Evolutionary conservation across 2,329 filamentous ascomycete genomes (phyloP).

Genomic region (Daldinia eschscholtzii): DNA sequence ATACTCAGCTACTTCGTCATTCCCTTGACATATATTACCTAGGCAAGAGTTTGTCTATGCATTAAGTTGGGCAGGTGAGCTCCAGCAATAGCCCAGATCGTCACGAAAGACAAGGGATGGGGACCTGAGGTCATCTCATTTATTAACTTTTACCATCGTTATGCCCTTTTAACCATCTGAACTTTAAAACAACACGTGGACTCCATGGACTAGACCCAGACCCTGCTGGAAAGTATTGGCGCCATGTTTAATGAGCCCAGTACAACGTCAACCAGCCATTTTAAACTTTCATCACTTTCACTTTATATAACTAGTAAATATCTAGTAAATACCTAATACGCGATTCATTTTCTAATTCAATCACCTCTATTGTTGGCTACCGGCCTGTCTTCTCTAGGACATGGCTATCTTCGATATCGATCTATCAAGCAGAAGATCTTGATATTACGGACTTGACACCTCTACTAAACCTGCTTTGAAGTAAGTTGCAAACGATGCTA

Average conservation of each 20-base stretch:
- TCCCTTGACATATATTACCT: neutral
- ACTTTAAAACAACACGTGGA: constrained; percentile 28
- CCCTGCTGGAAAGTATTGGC: constrained; percentile 19
- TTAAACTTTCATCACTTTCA: constrained; percentile 23
- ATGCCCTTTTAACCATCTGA: constrained; percentile 5
- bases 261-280: constrained; percentile 20
- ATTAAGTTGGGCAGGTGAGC: constrained; percentile 11
- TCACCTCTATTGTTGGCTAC: constrained; percentile 10
- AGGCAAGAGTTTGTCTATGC: neutral
- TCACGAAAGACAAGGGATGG: constrained; percentile 17
- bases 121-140: constrained; percentile 1
- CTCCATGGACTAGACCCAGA: constrained; percentile 6
- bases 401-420: constrained; percentile 31
- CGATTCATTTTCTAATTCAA: constrained; percentile 12
- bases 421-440: constrained; percentile 13
- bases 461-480: constrained; percentile 6
- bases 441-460: constrained; percentile 11
- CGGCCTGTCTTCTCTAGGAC: constrained; percentile 26
- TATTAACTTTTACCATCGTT: constrained; percentile 25
- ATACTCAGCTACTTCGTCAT: constrained; percentile 32
- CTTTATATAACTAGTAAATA: too few species aligned
- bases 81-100: constrained; percentile 20
- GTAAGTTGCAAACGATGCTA: constrained; percentile 20
- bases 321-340: constrained; percentile 20
- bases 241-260: constrained; percentile 30